A percentile compares a stretch with the other conserved stretches of the same genome.
These are phyloP conservation scores for Aspergillus amoenus DNA, from an alignment of 2,329 filamentous ascomycete species.

Conservation along the genomic window DNA sequence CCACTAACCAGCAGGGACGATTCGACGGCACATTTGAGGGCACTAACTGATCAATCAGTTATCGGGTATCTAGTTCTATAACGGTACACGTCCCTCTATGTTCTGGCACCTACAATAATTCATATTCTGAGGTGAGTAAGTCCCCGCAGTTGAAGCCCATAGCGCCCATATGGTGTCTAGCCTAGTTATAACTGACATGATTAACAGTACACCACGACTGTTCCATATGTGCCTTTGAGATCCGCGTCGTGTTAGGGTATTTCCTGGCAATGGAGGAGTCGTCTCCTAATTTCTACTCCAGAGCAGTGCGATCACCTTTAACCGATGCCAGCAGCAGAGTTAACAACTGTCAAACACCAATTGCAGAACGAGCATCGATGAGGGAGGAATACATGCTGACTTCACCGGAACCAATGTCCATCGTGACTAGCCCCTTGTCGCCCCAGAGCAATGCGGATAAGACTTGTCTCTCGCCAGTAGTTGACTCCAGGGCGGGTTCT, in stretches of 20 bases:
- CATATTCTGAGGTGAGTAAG: not conserved
- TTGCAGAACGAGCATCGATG: conserved; percentile 13
- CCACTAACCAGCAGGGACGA: not conserved
- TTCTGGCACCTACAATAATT: not conserved
- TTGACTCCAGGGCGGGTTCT: conserved; percentile 47
- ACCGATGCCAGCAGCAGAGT: conserved; percentile 51
- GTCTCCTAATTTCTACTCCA: conserved; percentile 9
- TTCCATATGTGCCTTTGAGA: conserved; percentile 8
- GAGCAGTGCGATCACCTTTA: conserved; percentile 40
- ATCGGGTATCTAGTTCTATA: too few species aligned
- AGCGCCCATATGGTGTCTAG: not conserved
- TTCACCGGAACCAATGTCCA: conserved; percentile 29
- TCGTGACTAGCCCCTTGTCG: conserved; percentile 26
- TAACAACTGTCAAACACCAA: conserved; percentile 42
- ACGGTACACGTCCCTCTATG: too few species aligned
- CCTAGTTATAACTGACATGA: not conserved
- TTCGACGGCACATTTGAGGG: not conserved
- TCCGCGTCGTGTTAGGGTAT: conserved; percentile 6
- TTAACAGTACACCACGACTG: not conserved
- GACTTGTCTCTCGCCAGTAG: conserved; percentile 54
- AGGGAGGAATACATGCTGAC: conserved; percentile 19
- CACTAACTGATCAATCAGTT: too few species aligned
- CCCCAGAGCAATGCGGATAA: conserved; percentile 42
- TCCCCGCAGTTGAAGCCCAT: not conserved
- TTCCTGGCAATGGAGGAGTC: conserved; percentile 27